These are phyloP conservation scores for Oxytropis ochrocephala DNA, from an alignment of 306 rosid genomes.

Conservation along the genomic window DNA sequence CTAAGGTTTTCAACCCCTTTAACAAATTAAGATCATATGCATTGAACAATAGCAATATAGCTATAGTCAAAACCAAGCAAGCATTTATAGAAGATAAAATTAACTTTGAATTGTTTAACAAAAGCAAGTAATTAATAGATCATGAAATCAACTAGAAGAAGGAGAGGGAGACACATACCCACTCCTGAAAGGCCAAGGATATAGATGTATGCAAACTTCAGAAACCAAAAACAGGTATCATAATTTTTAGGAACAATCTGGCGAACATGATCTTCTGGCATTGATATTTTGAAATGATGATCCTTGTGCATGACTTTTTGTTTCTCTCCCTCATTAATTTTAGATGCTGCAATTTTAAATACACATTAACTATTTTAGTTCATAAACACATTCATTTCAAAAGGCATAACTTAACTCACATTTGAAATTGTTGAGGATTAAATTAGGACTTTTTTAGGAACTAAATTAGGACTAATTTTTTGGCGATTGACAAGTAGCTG, in stretches of 20 bases:
- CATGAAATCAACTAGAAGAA: background rate
- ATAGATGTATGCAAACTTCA: background rate
- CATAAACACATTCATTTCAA: background rate
- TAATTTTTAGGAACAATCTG: background rate
- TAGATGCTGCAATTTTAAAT: background rate
- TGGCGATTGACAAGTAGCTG: no score
- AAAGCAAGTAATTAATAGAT: background rate
- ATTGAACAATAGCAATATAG: background rate
- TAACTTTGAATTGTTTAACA: background rate
- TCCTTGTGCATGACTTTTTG: background rate
- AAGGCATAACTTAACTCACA: background rate
- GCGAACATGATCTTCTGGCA: background rate
- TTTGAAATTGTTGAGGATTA: background rate
- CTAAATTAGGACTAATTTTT: no score
- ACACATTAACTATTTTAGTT: background rate
- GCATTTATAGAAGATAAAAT: no score
- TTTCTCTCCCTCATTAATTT: background rate
- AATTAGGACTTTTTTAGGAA: background rate
- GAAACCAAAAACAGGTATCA: background rate
- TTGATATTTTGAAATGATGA: background rate
- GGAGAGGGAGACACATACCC: background rate
- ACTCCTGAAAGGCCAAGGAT: background rate
- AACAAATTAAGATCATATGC: background rate
- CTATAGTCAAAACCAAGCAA: background rate
- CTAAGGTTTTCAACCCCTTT: background rate